phyloP scores from a whole-genome alignment of 2,329 filamentous ascomycete genomes.

The Penicillium sp. region DNA sequence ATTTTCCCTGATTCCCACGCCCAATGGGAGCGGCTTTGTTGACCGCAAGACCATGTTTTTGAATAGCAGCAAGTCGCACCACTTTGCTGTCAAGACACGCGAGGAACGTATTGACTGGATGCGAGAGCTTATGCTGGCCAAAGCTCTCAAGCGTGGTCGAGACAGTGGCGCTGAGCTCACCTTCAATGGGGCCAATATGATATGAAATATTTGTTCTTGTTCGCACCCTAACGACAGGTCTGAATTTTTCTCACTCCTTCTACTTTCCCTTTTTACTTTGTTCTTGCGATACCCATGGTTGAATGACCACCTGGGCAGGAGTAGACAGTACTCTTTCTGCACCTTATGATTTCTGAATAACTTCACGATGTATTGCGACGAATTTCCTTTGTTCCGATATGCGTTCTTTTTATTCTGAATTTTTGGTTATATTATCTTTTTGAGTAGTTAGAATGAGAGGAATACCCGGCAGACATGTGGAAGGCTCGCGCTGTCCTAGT shows the following conservation, averaged over 20 bases:
- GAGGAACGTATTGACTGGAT: conserved; percentile 93
- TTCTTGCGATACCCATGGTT: conserved; percentile 6
- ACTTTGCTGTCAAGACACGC: conserved; percentile 83
- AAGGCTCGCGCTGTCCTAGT: neutral
- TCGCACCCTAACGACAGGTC: too few species aligned
- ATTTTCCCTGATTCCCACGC: conserved; percentile 42
- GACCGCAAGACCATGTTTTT: conserved; percentile 33
- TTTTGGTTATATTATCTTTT: neutral
- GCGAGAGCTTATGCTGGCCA: conserved; percentile 47
- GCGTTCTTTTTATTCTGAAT: neutral
- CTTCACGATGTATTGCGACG: neutral
- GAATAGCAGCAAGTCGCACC: conserved; percentile 75
- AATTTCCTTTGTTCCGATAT: neutral
- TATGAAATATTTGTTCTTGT: conserved; percentile 14
- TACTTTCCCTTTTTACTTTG: neutral
- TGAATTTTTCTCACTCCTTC: neutral
- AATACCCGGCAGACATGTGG: neutral
- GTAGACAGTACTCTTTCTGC: neutral
- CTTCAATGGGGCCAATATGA: conserved; percentile 28
- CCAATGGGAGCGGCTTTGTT: conserved; percentile 46
- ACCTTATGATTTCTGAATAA: neutral
- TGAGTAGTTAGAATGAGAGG: neutral
- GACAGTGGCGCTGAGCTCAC: conserved; percentile 28
- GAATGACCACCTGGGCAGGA: neutral
- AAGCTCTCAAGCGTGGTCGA: conserved; percentile 33